phyloP scores from a whole-genome alignment of 768 basidiomycete genomes.

The Agaricus sinodeliciosus region DNA sequence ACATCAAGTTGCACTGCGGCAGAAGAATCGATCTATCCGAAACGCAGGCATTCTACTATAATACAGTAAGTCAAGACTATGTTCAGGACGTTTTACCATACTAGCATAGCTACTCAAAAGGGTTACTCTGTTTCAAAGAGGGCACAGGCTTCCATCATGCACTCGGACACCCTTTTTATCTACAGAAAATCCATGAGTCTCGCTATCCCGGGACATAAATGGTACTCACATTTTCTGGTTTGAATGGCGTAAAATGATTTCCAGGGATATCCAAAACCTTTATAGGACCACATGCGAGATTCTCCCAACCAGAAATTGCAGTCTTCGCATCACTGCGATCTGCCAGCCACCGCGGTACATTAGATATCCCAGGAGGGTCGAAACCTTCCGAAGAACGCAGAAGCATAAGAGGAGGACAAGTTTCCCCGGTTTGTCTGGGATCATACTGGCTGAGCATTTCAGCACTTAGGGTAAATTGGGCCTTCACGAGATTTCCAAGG shows the following conservation, averaged over 20 bases:
- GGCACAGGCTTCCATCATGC: constrained; percentile 19
- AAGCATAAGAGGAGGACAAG: constrained; percentile 34
- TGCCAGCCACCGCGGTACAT: constrained; percentile 47
- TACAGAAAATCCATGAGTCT: constrained; percentile 9
- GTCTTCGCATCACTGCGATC: constrained; percentile 30
- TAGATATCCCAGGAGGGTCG: constrained; percentile 20
- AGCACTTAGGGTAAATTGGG: constrained; percentile 45
- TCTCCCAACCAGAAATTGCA: constrained; percentile 42
- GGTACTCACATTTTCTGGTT: constrained; percentile 36
- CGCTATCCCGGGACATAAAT: too few relatives aligned
- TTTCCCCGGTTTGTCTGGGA: constrained; percentile 17
- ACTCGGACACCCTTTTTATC: constrained; percentile 23
- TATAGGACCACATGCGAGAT: constrained; percentile 27
- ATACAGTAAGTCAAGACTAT: too few relatives aligned
- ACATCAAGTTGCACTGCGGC: too few relatives aligned
- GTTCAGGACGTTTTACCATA: too few relatives aligned
- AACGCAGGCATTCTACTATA: too few relatives aligned
- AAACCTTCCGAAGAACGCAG: constrained; percentile 49
- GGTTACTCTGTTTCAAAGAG: constrained; percentile 1
- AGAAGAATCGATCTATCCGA: too few relatives aligned
- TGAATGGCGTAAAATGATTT: constrained; percentile 59
- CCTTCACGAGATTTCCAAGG: constrained; percentile 29
- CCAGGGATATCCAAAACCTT: constrained; percentile 54
- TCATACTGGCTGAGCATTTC: constrained; percentile 40
- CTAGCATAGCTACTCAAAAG: too few relatives aligned